phyloP scores from a whole-genome alignment of 805 yeast genomes.

The Candida arabinofermentans region DNA sequence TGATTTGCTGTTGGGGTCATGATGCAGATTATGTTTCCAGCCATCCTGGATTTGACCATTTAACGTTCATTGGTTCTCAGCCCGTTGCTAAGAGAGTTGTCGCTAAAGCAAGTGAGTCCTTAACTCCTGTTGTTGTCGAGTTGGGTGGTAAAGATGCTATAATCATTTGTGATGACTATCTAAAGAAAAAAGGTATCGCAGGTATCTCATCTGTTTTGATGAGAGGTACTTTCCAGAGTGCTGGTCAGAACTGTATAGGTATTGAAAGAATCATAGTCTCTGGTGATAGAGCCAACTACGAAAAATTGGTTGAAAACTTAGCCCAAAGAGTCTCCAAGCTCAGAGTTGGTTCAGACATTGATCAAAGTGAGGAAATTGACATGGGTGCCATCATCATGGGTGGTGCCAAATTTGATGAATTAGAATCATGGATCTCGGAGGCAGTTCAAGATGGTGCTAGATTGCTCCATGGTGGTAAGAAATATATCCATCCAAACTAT shows the following conservation, averaged over 20 bases:
- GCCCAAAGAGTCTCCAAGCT: conserved; percentile 53
- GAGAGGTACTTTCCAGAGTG: conserved; percentile 95
- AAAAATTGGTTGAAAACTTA: conserved; percentile 53
- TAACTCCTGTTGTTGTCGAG: conserved; percentile 94
- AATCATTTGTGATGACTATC: conserved; percentile 77
- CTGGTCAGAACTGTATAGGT: conserved; percentile 98
- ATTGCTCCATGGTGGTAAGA: conserved; percentile 75
- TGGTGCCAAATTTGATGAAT: conserved; percentile 61
- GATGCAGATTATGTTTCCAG: conserved; percentile 83
- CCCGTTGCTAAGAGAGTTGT: conserved; percentile 90
- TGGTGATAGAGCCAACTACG: conserved; percentile 56
- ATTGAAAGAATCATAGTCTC: conserved; percentile 89
- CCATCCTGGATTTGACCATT: conserved; percentile 78
- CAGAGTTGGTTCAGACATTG: conserved; percentile 87
- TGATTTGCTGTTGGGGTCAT: conserved; percentile 80
- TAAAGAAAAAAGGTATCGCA: conserved; percentile 41
- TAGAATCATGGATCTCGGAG: conserved; percentile 64
- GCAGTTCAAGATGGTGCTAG: conserved; percentile 83
- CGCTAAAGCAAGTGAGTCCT: conserved; percentile 73
- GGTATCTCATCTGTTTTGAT: conserved; percentile 72
- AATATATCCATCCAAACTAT: conserved; percentile 81
- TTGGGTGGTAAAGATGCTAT: conserved; percentile 96
- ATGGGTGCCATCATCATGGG: conserved; percentile 92
- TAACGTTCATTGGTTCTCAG: conserved; percentile 94
- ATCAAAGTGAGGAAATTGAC: conserved; percentile 85